Evolutionary conservation across 768 basidiomycete species (phyloP).

Genomic region (Russula sp.): DNA sequence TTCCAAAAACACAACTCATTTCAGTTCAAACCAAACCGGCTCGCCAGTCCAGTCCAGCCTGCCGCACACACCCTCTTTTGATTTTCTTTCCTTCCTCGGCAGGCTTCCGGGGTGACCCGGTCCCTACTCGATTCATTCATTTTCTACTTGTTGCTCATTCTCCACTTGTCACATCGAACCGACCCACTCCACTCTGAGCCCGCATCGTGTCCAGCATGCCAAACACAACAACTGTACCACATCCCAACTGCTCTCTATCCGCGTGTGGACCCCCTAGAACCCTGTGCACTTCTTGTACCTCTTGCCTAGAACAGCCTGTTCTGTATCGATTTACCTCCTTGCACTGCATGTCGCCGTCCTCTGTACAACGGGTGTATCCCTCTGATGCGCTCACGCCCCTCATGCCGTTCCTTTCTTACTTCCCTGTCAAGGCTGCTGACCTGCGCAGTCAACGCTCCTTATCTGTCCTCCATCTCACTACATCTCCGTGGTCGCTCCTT

Average conservation of each 20-base stretch:
- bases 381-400: constrained; percentile 16
- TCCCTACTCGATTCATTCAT: constrained; percentile 9
- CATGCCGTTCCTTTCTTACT: constrained; percentile 17
- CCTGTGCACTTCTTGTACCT: constrained; percentile 17
- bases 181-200: constrained; percentile 13
- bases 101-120: constrained; percentile 19
- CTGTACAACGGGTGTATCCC: constrained; percentile 1
- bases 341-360: constrained; percentile 20
- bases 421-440: constrained; percentile 3
- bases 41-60: constrained; percentile 14
- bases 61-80: background rate
- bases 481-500: constrained; percentile 23
- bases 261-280: constrained; percentile 14
- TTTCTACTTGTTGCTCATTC: background rate
- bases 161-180: constrained; percentile 16
- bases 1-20: background rate
- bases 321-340: constrained; percentile 23
- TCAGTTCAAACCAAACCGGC: constrained; percentile 18
- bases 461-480: constrained; percentile 9
- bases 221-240: constrained; percentile 16
- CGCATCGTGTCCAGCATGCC: constrained; percentile 12
- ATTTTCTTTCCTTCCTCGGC: constrained; percentile 20
- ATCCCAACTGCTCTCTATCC: constrained; percentile 22
- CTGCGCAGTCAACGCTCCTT: constrained; percentile 12
- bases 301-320: constrained; percentile 9